These are phyloP conservation scores for Fusarium musae DNA, from an alignment of 2,329 filamentous ascomycete genomes.

Conservation along the genomic window DNA sequence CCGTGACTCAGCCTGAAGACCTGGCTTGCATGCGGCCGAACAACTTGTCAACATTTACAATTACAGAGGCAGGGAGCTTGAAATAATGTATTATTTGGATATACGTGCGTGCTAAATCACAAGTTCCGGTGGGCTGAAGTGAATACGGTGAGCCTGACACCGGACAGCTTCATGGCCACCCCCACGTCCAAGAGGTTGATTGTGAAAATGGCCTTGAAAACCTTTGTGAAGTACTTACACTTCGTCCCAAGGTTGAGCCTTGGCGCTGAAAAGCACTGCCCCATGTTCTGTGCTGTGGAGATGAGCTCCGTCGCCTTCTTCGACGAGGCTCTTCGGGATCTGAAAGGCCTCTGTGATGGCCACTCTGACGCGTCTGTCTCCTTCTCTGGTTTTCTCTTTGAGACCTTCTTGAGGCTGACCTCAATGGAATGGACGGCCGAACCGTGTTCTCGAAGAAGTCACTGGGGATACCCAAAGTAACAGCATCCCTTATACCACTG, in stretches of 20 bases:
- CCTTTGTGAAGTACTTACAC: background rate
- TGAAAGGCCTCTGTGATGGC: background rate
- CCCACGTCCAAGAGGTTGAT: background rate
- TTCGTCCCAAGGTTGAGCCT: background rate
- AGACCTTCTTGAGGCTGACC: too few species aligned
- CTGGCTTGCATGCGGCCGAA: background rate
- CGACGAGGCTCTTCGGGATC: background rate
- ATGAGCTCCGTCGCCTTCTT: background rate
- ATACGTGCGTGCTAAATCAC: background rate
- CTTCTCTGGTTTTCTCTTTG: background rate
- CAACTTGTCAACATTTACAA: fast-evolving
- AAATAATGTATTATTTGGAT: background rate
- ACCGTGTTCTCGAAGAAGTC: background rate
- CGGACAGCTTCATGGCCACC: background rate
- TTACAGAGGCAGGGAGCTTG: fast-evolving
- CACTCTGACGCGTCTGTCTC: background rate
- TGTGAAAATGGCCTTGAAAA: background rate
- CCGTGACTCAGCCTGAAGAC: too few species aligned
- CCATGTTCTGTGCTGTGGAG: background rate
- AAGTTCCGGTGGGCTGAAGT: background rate
- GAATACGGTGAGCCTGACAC: fast-evolving
- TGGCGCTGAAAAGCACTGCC: background rate
- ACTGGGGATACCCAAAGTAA: background rate
- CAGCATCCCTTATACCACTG: background rate
- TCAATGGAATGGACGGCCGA: background rate